Percentiles rank a stretch among this genome's conserved stretches.
Evolutionary conservation across 345 rosid species (phyloP).

Genomic region (Gossypium bickii): DNA sequence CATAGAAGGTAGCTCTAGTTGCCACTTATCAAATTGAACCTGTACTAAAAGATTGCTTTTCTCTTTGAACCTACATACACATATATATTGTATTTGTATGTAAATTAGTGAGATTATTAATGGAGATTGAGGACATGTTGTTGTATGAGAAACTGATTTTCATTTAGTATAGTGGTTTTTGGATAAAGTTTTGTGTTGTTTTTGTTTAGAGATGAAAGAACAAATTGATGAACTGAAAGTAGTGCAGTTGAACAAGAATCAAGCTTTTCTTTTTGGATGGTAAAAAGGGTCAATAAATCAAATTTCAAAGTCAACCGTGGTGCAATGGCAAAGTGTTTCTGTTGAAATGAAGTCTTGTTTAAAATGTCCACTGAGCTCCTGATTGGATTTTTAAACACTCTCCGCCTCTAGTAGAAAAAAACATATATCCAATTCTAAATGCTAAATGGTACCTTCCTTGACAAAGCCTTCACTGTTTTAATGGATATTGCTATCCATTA

Average conservation of each 20-base stretch:
- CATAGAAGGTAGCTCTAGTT: neutral
- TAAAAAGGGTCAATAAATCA: no score
- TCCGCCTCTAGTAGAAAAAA: no score
- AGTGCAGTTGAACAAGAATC: no score
- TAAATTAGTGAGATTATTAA: conserved; percentile 20
- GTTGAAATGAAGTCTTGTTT: no score
- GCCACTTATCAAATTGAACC: neutral
- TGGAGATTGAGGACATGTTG: conserved; percentile 15
- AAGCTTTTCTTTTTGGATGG: neutral
- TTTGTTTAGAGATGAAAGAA: neutral
- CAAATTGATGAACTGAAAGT: neutral
- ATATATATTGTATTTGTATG: conserved; percentile 5
- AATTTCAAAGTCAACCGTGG: no score
- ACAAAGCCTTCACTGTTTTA: no score
- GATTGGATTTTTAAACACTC: no score
- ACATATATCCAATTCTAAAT: no score
- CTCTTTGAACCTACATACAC: neutral
- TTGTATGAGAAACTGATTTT: conserved; percentile 22
- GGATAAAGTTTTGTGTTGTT: neutral
- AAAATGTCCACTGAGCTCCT: no score
- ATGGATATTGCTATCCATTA: no score
- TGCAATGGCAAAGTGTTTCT: no score
- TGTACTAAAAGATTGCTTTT: neutral
- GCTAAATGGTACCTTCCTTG: no score
- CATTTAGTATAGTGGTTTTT: conserved; percentile 14